Base-by-base conservation (phyloP, 2,329 filamentous ascomycete genomes). In the Graphiopsis chlorocephala region DNA sequence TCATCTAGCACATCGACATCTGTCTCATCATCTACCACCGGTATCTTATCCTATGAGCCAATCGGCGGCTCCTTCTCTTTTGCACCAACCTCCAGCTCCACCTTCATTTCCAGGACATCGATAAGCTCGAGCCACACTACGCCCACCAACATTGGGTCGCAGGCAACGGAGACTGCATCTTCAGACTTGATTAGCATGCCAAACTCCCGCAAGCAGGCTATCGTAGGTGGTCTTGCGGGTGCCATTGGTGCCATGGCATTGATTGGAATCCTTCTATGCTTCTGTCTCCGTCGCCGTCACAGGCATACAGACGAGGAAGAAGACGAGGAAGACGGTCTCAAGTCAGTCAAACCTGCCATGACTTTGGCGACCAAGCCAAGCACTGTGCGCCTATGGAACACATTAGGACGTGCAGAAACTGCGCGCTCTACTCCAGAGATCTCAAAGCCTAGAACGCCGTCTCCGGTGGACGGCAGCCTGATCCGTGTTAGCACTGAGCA, bases 401-500 rank as follows among this genome's bases (percentile, higher is more conserved):
- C 33, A 26, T 42, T 42, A 25, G 63, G 55, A 17, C 65, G 25
- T 28, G 17, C 25, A n/a, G 23, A 25, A 28, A 64, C 25, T 61
- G 62, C 31, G 65, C 50, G 67, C 38, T 66, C 55, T 11, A 67
- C 66, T 20, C 67, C 68, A 26, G 57, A 64, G 35, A 62, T 68
- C 42, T 38, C 68, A 33, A 31, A 35, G 42, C 68, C 61, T 26
- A 68, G 52, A 20, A 66, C 68, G n/a, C 68, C 69, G 0, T 69
- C 71, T 3, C 68, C 66, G 0, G 68, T 76, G 15, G 74, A 77
- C 47, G 72, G 74, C 35, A 72, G 74, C 29, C 69, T 76, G 48
- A 76, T 77, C 29, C 72, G 73, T 23, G 73, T 76, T 67, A 72
- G 67, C 61, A 70, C 70, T 11, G 65, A 69, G 26, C 73, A 75